A percentile compares a stretch with the other conserved stretches of the same genome.
phyloP scores from a whole-genome alignment of 176 grass and related monocot genomes.

The Cenchrus fungigraminus region DNA sequence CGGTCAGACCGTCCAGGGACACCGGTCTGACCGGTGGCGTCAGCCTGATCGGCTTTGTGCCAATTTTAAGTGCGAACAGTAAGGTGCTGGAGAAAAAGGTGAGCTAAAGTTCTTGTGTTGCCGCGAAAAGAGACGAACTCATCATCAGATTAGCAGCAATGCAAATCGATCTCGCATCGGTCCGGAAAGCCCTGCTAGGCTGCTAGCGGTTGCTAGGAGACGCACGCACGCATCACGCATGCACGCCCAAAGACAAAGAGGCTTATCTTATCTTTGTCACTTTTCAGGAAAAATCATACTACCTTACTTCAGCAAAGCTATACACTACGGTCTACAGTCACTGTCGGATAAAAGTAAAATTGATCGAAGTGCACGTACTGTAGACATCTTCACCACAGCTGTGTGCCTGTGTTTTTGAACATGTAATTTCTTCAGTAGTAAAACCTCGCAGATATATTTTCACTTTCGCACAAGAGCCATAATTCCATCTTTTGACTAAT shows the following conservation, averaged over 20 bases:
- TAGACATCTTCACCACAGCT: background rate
- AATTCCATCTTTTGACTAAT: background rate
- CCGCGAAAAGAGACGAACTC: slow-evolving; percentile 3
- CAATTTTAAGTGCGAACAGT: background rate
- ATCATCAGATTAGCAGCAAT: slow-evolving; percentile 24
- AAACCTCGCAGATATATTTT: background rate
- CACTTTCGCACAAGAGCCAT: background rate
- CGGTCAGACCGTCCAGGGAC: too few species aligned
- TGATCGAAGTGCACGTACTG: background rate
- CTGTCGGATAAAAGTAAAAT: slow-evolving; percentile 22
- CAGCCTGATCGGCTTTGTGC: too few species aligned
- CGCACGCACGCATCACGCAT: background rate
- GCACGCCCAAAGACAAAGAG: slow-evolving; percentile 4
- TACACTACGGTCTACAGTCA: background rate
- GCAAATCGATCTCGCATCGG: background rate
- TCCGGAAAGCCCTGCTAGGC: background rate
- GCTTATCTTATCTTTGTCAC: slow-evolving; percentile 34
- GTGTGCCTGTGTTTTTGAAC: too few species aligned
- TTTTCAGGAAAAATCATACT: slow-evolving; percentile 51
- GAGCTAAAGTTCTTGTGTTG: slow-evolving; percentile 10
- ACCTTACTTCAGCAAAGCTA: slow-evolving; percentile 39
- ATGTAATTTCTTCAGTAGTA: background rate
- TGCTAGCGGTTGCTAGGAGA: slow-evolving; percentile 16
- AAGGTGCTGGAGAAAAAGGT: slow-evolving; percentile 15
- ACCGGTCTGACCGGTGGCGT: background rate